Conservation (phyloP, 2,329 filamentous ascomycete genomes). For the Pseudocercospora fijiensis region DNA sequence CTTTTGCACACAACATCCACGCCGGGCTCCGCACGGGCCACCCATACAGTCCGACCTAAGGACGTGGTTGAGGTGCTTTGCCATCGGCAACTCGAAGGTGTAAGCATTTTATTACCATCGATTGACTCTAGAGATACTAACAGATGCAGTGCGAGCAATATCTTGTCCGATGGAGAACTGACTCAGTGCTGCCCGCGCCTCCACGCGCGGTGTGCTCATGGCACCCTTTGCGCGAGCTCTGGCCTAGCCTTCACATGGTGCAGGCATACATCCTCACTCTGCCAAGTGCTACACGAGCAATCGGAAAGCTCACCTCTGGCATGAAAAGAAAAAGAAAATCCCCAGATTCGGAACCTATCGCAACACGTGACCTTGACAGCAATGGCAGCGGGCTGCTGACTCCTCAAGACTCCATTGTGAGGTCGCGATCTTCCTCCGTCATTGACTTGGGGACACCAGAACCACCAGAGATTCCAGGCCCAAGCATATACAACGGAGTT, state of each 20-base stretch:
- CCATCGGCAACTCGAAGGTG: conserved; percentile 30
- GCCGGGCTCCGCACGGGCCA: conserved; percentile 22
- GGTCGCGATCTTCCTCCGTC: conserved; percentile 17
- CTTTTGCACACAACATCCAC: conserved; percentile 5
- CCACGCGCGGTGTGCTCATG: conserved; percentile 42
- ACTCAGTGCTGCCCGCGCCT: conserved; percentile 13
- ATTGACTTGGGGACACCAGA: not conserved
- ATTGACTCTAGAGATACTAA: not conserved
- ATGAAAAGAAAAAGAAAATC: conserved; percentile 31
- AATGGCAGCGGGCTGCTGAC: conserved; percentile 24
- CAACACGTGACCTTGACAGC: conserved; percentile 21
- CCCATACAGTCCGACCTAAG: conserved; percentile 20
- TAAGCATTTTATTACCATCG: conserved; percentile 22
- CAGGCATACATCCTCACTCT: conserved; percentile 45
- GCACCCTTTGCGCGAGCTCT: conserved; percentile 46
- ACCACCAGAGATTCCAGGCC: conserved; percentile 6
- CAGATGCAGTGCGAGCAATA: conserved; percentile 43
- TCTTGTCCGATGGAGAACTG: conserved; percentile 44
- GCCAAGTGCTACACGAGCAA: not conserved
- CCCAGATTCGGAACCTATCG: conserved; percentile 19
- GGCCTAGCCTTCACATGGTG: conserved; percentile 41
- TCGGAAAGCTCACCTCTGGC: not conserved
- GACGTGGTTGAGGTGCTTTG: conserved; percentile 33
- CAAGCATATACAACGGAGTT: conserved; percentile 44
- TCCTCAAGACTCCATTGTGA: conserved; percentile 13